Evolutionary conservation across 805 yeast genomes (phyloP).

Genomic region (Suhomyces faveliae): DNA sequence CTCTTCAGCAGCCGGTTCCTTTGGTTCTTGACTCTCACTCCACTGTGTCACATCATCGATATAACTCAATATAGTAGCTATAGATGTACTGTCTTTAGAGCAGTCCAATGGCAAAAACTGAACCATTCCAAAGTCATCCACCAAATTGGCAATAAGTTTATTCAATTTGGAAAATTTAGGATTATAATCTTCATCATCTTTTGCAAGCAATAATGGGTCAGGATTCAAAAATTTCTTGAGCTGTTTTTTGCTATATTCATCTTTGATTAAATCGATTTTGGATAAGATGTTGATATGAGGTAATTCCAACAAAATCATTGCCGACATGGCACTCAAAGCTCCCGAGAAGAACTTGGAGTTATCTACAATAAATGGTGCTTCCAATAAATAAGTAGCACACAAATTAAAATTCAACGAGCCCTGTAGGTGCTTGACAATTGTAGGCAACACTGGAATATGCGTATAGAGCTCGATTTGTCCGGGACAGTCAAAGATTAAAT

Average conservation of each 20-base stretch:
- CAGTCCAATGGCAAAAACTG: slow-evolving; percentile 89
- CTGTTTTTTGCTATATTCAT: slow-evolving; percentile 70
- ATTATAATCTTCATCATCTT: slow-evolving; percentile 35
- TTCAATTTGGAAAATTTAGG: slow-evolving; percentile 70
- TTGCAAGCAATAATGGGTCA: slow-evolving; percentile 73
- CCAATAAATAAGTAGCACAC: slow-evolving; percentile 90
- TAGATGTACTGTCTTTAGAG: slow-evolving; percentile 63
- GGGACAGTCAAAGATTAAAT: slow-evolving; percentile 91
- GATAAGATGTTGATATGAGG: slow-evolving; percentile 93
- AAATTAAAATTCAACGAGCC: slow-evolving; percentile 77
- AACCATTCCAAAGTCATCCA: slow-evolving; percentile 98
- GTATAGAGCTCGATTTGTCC: slow-evolving; percentile 95
- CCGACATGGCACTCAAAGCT: slow-evolving; percentile 94
- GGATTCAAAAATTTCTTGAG: slow-evolving; percentile 86
- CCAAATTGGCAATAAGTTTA: slow-evolving; percentile 79
- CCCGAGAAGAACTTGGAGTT: slow-evolving; percentile 92
- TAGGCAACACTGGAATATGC: slow-evolving; percentile 90
- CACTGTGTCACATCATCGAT: slow-evolving; percentile 98
- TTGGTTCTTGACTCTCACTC: slow-evolving; percentile 95
- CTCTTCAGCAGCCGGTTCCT: slow-evolving; percentile 71
- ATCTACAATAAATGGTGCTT: slow-evolving; percentile 92
- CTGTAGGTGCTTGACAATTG: slow-evolving; percentile 81
- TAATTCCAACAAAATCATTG: slow-evolving; percentile 91
- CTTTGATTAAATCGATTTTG: slow-evolving; percentile 82
- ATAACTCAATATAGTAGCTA: slow-evolving; percentile 80